A percentile compares a stretch with the other conserved stretches of the same genome.
These are phyloP conservation scores for Viola pubescens DNA, from an alignment of 441 rosid species.

Conservation along the genomic window DNA sequence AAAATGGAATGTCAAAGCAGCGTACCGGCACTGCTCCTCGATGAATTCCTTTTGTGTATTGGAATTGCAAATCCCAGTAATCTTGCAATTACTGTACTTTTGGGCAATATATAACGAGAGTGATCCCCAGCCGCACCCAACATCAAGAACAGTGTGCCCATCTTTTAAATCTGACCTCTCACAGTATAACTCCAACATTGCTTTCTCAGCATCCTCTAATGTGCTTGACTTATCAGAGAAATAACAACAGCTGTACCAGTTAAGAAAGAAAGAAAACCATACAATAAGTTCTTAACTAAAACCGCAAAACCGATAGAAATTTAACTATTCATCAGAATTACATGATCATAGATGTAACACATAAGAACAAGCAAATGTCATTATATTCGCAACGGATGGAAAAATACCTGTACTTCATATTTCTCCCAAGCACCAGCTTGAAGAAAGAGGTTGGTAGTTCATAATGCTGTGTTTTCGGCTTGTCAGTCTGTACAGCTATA, in stretches of 20 bases:
- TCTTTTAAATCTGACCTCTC: too few species aligned
- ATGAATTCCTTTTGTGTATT: constrained; percentile 58
- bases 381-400: neutral
- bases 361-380: neutral
- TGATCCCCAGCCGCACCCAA: constrained; percentile 93
- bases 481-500: constrained; percentile 57
- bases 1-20: neutral
- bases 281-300: neutral
- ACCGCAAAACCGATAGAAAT: too few species aligned
- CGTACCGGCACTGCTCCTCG: constrained; percentile 56
- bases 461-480: constrained; percentile 65
- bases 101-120: constrained; percentile 61
- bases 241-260: constrained; percentile 52
- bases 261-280: constrained; percentile 1
- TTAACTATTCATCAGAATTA: neutral
- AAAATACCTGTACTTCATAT: constrained; percentile 59
- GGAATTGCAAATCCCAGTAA: constrained; percentile 85
- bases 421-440: constrained; percentile 65
- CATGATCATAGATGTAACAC: neutral
- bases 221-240: constrained; percentile 42
- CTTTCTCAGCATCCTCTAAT: constrained; percentile 76
- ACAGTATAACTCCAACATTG: constrained; percentile 67
- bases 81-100: constrained; percentile 49
- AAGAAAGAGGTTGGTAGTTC: constrained; percentile 83
- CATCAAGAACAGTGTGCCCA: constrained; percentile 67